Evolutionary conservation across 495 filamentous ascomycete species (phyloP), one percentile per base, ranked within the genome.

Genomic region (Poronia punctata): DNA sequence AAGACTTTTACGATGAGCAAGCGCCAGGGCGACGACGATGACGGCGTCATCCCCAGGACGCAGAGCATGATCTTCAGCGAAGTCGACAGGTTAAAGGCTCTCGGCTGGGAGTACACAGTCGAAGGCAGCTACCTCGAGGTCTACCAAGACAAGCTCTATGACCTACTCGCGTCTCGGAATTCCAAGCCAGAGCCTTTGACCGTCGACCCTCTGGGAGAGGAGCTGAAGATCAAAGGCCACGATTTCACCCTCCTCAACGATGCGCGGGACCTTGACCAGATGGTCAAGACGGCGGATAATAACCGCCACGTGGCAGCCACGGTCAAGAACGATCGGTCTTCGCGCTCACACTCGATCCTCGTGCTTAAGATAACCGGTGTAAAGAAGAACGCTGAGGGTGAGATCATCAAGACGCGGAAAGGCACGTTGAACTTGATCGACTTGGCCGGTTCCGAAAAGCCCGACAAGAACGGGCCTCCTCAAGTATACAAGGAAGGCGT

Each of bases 81-180:
- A 4, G 84, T 92, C 17, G 80, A 77, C 45, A 65, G 78, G 26
- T 68, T 99, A 12, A 75, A 85, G 49, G 86, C 88, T 46, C 94
- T 95, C 57, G 92, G 88, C 22, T 99, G 92, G 92, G 72, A 72
- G 21, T 99, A 97, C 57, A 83, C 74, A 0, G 93, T 99, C 80
- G 86, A 89, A 55, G 92, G 93, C 5, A 84, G 82, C 45, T 99
- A 97, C 53, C 80, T 99, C n/a, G 92, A 99, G 57, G 93, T 99
- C 18, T 97, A 99, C 74, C 97, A 99, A 51, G 92, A 99, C 54
- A 88, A 88, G 45, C 71, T 97, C 46, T 88, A 96, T 62, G 92
- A 99, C 59, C 69, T 99, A 3, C 77, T 99, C 8, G 80, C 88
- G 16, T 64, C 86, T 24, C 81, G 84, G 49, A 86, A 84, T 61